phyloP scores from a whole-genome alignment of 2,329 filamentous ascomycete genomes.

The Fusarium albosuccineum region DNA sequence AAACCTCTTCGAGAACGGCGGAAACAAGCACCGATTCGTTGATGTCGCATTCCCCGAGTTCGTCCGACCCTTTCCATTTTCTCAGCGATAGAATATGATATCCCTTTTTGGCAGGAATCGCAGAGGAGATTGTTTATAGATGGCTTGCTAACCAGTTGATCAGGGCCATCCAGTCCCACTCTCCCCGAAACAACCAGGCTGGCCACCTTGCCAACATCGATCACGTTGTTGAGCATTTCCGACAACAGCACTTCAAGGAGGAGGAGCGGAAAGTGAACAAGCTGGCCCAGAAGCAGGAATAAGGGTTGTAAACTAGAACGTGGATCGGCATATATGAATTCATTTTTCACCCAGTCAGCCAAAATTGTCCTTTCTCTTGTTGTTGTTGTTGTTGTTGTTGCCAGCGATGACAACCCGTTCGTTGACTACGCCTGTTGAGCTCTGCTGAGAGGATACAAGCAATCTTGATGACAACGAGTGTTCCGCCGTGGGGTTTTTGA shows the following conservation, averaged over 20 bases:
- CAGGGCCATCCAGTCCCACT: conserved; percentile 65
- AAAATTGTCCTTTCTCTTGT: conserved; percentile 5
- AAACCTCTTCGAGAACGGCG: conserved; percentile 64
- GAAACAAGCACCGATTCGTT: conserved; percentile 59
- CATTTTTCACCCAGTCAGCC: conserved; percentile 35
- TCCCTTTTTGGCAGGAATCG: background rate
- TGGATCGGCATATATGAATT: conserved; percentile 43
- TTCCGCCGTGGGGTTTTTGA: background rate
- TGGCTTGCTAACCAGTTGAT: conserved; percentile 37
- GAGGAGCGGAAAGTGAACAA: conserved; percentile 68
- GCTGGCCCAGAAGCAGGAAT: conserved; percentile 57
- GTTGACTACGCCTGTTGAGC: background rate
- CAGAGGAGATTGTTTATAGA: background rate
- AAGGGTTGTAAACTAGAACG: conserved; percentile 46
- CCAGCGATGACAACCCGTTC: background rate
- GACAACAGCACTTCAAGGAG: conserved; percentile 65
- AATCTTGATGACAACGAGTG: background rate
- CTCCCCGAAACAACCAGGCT: conserved; percentile 66
- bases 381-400: background rate
- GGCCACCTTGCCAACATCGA: conserved; percentile 68
- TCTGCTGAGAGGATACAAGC: background rate
- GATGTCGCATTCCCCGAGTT: conserved; percentile 71
- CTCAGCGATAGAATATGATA: background rate
- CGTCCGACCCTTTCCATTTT: conserved; percentile 47
- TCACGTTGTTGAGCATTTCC: conserved; percentile 69